Evolutionary conservation across 306 rosid species (phyloP), one percentile per base, ranked within the genome.

Genomic region (Ziziphus jujuba): DNA sequence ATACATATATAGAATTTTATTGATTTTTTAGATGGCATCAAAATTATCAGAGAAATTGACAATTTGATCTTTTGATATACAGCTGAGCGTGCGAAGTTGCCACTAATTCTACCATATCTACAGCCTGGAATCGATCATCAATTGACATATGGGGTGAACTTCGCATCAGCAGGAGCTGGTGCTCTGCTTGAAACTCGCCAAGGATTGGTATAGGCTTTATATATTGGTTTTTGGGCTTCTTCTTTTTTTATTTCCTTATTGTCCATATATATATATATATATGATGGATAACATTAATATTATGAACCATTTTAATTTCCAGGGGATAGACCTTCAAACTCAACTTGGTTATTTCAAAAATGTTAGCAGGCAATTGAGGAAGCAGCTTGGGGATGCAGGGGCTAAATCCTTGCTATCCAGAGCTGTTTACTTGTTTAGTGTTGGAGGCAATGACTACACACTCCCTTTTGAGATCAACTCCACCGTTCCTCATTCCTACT

Each of bases 21-120:
- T 15, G 54, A 0, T 49, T 49, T 49, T 49, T n/a, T n/a, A n/a
- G n/a, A n/a, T n/a, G n/a, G 43, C 9, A 36, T 7, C 43, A 36
- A 36, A 6, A 6, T 36, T 36, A 36, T 36, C 43, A 2, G 1
- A 7, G n/a, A n/a, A 36, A 36, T 11, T 36, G 43, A 36, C 43
- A 0, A 3, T 7, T 7, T 36, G 6, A 36, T 6, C 6, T 36
- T 11, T 36, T 36, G 6, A 7, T 36, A 36, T 36, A 36, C 70
- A 81, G 89, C 80, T 67, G 70, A 78, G 60, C 70, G 60, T 40
- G 84, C 86, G 19, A 55, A 75, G 20, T 61, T 84, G 60, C 79
- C 78, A 5, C 10, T 72, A 2, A 17, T 82, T 70, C 77, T 70
- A 11, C 79, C 87, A 2, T 85, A 69, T 53, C 63, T 85, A 9